Conservation (phyloP, 805 yeast species). For the Maudiozyma bulderi region DNA sequence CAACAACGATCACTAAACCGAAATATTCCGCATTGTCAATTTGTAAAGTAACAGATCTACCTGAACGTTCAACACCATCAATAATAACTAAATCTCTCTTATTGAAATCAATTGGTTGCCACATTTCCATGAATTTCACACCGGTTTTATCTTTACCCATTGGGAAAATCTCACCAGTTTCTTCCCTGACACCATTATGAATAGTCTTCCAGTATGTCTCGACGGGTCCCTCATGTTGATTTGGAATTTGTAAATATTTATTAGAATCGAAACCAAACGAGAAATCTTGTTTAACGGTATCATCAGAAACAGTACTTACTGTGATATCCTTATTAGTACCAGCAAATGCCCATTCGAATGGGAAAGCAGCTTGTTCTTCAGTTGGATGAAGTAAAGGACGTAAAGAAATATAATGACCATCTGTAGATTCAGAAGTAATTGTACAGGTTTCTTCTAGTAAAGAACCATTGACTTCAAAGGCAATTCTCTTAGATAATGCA, state of each 20-base stretch:
- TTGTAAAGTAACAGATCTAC: slow-evolving; percentile 20
- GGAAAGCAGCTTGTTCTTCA: slow-evolving; percentile 28
- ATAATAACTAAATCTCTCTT: slow-evolving; percentile 15
- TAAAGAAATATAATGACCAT: slow-evolving; percentile 29
- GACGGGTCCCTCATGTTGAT: slow-evolving; percentile 23
- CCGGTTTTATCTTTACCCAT: slow-evolving; percentile 21
- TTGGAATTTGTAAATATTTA: slow-evolving; percentile 18
- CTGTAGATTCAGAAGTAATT: slow-evolving; percentile 23
- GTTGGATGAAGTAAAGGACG: slow-evolving; percentile 30
- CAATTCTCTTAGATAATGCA: slow-evolving; percentile 23
- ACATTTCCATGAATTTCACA: slow-evolving; percentile 25
- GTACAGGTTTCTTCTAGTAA: slow-evolving; percentile 26
- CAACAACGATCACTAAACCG: slow-evolving; percentile 26
- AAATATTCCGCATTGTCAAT: slow-evolving; percentile 17
- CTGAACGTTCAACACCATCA: slow-evolving; percentile 4
- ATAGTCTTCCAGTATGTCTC: slow-evolving; percentile 26
- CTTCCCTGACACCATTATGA: slow-evolving; percentile 28
- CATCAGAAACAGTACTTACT: slow-evolving; percentile 25
- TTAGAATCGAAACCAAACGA: slow-evolving; percentile 26
- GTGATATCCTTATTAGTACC: slow-evolving; percentile 37
- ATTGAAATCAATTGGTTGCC: slow-evolving; percentile 29
- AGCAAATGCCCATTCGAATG: slow-evolving; percentile 51
- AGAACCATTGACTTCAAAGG: slow-evolving; percentile 22
- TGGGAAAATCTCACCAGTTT: slow-evolving; percentile 27
- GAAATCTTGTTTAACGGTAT: slow-evolving; percentile 18